Percentiles rank a stretch among this genome's conserved stretches.
phyloP scores from a whole-genome alignment of 345 rosid species.

The Turritis glabra region DNA sequence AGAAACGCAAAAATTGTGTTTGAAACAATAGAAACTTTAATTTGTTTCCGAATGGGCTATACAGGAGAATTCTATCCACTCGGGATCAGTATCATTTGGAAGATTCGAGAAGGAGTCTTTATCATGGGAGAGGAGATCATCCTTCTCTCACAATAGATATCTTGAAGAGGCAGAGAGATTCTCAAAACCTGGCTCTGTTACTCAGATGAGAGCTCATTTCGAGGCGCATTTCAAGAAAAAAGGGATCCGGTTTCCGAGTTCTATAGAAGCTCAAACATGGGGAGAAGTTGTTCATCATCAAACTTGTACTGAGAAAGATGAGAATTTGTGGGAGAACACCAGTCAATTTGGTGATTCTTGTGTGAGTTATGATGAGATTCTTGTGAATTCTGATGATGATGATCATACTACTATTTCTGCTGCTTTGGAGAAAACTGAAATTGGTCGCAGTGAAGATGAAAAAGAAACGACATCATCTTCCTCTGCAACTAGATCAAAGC shows the following conservation, averaged over 20 bases:
- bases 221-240: conserved; percentile 86
- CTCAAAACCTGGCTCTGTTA: conserved; percentile 80
- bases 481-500: background rate
- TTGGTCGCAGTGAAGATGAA: background rate
- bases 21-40: background rate
- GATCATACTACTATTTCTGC: background rate
- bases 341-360: conserved; percentile 36
- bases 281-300: conserved; percentile 34
- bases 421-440: conserved; percentile 15
- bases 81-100: conserved; percentile 90
- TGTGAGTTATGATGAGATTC: conserved; percentile 46
- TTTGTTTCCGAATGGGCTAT: conserved; percentile 21
- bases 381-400: conserved; percentile 24
- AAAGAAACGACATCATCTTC: background rate
- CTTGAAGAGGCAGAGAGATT: conserved; percentile 85
- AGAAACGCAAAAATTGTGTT: background rate
- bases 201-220: conserved; percentile 77
- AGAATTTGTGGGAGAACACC: conserved; percentile 26
- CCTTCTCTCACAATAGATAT: conserved; percentile 83
- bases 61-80: conserved; percentile 71
- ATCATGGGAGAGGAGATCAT: conserved; percentile 84
- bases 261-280: conserved; percentile 43
- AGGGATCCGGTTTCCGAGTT: conserved; percentile 49
- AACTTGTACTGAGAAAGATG: conserved; percentile 36
- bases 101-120: conserved; percentile 76